Evolutionary conservation across 495 filamentous ascomycete species (phyloP), one percentile per base, ranked within the genome.

Genomic region (Pseudomonodictys pantanalensis): DNA sequence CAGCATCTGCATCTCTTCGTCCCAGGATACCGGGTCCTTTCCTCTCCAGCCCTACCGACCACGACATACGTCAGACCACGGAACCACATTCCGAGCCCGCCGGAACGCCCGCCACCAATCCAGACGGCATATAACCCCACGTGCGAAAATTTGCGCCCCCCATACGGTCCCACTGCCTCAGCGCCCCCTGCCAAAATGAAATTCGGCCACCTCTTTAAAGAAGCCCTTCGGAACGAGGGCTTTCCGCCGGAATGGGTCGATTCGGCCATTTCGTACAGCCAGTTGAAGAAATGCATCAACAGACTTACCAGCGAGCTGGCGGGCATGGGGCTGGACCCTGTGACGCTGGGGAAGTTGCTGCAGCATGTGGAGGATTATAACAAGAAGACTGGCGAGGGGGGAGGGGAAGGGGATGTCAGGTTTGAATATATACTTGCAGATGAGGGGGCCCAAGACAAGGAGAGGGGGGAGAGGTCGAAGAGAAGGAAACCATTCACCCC

Each of bases 281-380:
- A 87, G 63, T 81, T 90, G 52, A 90, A 90, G 70, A 90, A 89
- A 71, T 82, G 86, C 70, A 80, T 90, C 66, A 86, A 85, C 61
- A 83, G 81, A 68, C 80, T 90, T 66, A 69, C 81, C 49, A 68
- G 73, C 39, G 86, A 90, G 70, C 76, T 90, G 7, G 65, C 73
- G 12, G 73, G 72, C 15, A 69, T 87, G 8, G 87, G 87, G 10
- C 78, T 89, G 43, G 79, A 83, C 47, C 75, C 77, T 3, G 75
- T 80, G 11, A 86, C 82, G n/a, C 69, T 89, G 25, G 73, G 76
- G 35, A 72, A 73, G 28, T 73, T 89, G 30, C 68, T 73, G 38
- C 60, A 68, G 45, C 52, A 64, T 24, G 60, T 68, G n/a, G 65
- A 68, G 52, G 43, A 64, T 18, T 50, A 43, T 26, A 64, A 68